phyloP scores from a whole-genome alignment of 2,329 filamentous ascomycete genomes.

The Xylariaceae sp. region DNA sequence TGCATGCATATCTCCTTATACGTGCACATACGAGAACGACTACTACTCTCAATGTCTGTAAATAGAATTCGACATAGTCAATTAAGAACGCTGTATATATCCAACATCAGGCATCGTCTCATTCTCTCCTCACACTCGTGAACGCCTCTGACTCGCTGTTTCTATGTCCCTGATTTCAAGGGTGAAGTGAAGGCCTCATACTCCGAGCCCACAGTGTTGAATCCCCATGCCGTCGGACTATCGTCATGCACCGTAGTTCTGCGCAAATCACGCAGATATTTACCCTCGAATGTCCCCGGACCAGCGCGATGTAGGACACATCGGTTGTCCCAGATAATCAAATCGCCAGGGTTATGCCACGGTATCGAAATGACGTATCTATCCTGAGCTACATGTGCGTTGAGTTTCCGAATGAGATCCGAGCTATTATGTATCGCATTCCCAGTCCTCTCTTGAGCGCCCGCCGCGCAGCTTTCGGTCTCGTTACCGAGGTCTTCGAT shows the following conservation, averaged over 20 bases:
- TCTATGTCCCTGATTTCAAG: too few species aligned
- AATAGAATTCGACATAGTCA: not conserved
- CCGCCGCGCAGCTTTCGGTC: too few species aligned
- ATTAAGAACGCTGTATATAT: conserved; percentile 4
- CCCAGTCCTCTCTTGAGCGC: conserved; percentile 27
- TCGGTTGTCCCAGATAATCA: conserved; percentile 59
- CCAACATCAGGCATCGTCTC: not conserved
- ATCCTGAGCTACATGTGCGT: conserved; percentile 42
- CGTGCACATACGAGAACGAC: conserved; percentile 15
- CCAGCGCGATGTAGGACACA: conserved; percentile 52
- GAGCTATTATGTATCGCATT: conserved; percentile 32
- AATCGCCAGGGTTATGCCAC: conserved; percentile 47
- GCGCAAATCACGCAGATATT: conserved; percentile 49
- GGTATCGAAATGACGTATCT: conserved; percentile 43
- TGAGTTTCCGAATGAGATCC: conserved; percentile 37
- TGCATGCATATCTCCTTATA: conserved; percentile 14
- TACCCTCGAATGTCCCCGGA: conserved; percentile 44
- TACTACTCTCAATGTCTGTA: conserved; percentile 21
- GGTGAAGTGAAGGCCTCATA: conserved; percentile 6
- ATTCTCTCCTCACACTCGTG: not conserved
- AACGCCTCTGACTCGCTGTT: too few species aligned
- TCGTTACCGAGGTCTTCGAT: conserved; percentile 42
- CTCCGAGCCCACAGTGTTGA: conserved; percentile 26
- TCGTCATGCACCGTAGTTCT: conserved; percentile 52
- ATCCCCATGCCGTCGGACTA: conserved; percentile 35